Base-by-base conservation (phyloP, 106 monocot species). In the Chionographis japonica region DNA sequence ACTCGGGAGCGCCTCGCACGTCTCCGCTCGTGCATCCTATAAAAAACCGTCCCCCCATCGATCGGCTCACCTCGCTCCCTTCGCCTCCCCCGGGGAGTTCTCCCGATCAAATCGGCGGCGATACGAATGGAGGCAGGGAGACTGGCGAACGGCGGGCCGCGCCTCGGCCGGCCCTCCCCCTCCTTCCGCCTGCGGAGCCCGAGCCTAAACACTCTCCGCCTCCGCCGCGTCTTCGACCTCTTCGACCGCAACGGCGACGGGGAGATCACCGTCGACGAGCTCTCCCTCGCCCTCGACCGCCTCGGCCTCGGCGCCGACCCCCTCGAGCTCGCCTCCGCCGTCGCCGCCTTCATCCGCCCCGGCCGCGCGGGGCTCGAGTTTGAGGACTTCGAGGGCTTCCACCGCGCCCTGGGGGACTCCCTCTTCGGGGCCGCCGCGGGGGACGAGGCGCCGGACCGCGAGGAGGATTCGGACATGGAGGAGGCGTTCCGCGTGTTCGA, bases 401-500 rank as follows among this genome's bases (percentile, higher is more conserved):
- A 75, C 68, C 50, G 40, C 5, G 60, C 79, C 20, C 75, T 84
- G 16, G 79, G 79, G 13, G 68, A 75, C 55, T 18, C 50, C 9
- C 52, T 84, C 20, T 68, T 79, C 63, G 76, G 72, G 0, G 8
- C 27, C 49, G 65, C 55, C 49, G 18, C 15, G 14, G 55, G 38
- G 5, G 74, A 69, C 16, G 76, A 57, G 46, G 69, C 13, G 50
- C 56, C 8, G 14, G 56, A 8, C n/a, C 37, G 43, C 40, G 49
- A 64, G 58, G 78, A 67, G 46, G 75, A 81, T 50, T 58, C 37
- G 43, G 91, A 87, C 46, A 75, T 91, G 84, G 66, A 27, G 70
- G 73, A 87, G 81, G 91, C 91, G 40, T 91, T 91, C 66, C 37
- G 52, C 68, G 90, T 90, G 63, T 91, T 91, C 69, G 90, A 90